Evolutionary conservation across 192 early-diverging fungal genomes (phyloP).

Genomic region (Gamsiella multidivaricata): DNA sequence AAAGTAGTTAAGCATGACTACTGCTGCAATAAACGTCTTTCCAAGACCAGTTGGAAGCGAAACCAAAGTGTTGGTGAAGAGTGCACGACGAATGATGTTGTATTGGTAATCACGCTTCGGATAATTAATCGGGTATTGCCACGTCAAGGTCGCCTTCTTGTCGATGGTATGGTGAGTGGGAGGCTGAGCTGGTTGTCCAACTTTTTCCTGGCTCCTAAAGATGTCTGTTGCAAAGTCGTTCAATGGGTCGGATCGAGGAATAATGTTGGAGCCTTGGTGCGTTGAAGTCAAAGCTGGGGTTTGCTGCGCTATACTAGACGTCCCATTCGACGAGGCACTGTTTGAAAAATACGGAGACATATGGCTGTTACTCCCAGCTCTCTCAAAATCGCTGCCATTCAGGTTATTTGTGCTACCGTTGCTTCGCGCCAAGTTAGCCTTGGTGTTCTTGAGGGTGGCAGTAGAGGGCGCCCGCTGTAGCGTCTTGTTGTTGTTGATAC

Average conservation of each 20-base stretch:
- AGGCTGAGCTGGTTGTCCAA: conserved; percentile 18
- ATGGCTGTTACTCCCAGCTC: neutral
- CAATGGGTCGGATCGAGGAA: conserved; percentile 31
- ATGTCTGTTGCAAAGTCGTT: conserved; percentile 40
- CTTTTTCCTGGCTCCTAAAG: conserved; percentile 6
- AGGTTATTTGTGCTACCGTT: conserved; percentile 3
- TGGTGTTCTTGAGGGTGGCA: neutral
- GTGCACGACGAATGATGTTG: conserved; percentile 79
- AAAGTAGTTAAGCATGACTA: conserved; percentile 91
- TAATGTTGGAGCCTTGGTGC: neutral
- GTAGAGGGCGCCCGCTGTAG: neutral
- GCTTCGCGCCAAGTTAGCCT: neutral
- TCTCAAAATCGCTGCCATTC: neutral
- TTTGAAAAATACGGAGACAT: neutral
- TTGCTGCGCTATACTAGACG: neutral
- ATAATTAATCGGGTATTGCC: conserved; percentile 84
- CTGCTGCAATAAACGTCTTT: conserved; percentile 95
- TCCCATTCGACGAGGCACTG: neutral
- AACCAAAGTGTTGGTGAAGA: conserved; percentile 89
- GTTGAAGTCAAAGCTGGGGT: neutral
- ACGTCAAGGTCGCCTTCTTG: conserved; percentile 58
- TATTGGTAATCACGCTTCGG: conserved; percentile 87
- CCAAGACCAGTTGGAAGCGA: conserved; percentile 88
- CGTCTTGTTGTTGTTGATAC: neutral
- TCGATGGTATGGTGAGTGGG: conserved; percentile 64